Percentiles rank a stretch among this genome's conserved stretches.
Evolutionary conservation across 208 protist genomes (phyloP).

Genomic region (Blechomonas ayalai): DNA sequence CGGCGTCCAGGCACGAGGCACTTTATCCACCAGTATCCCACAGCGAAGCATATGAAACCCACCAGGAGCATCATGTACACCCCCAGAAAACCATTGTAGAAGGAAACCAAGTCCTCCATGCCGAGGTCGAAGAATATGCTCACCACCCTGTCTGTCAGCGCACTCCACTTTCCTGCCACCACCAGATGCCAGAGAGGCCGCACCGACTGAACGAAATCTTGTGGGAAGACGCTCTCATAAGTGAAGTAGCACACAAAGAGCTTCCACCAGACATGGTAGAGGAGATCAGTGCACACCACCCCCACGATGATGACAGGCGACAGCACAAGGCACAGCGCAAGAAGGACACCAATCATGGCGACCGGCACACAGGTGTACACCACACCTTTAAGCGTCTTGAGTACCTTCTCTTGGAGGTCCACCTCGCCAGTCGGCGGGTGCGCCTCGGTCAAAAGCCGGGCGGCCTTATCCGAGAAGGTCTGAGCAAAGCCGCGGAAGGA

Average conservation of each 20-base stretch:
- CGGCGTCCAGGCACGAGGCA: conserved; percentile 9
- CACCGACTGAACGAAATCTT: conserved; percentile 17
- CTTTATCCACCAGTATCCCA: conserved; percentile 4
- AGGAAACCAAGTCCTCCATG: conserved; percentile 13
- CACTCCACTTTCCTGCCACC: conserved; percentile 18
- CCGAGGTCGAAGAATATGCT: conserved; percentile 24
- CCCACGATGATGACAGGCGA: conserved; percentile 25
- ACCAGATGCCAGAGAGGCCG: conserved; percentile 10
- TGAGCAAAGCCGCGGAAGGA: conserved; percentile 5
- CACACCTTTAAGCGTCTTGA: not conserved
- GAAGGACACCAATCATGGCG: conserved; percentile 9
- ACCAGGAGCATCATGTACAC: conserved; percentile 19
- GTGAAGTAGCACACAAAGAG: conserved; percentile 60
- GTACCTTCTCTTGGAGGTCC: not conserved
- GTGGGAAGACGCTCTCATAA: conserved; percentile 28
- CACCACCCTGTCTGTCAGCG: conserved; percentile 5
- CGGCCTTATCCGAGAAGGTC: conserved; percentile 3
- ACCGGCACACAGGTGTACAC: conserved; percentile 28
- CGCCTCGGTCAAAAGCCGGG: not conserved
- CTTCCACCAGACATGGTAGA: conserved; percentile 58
- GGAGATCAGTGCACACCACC: conserved; percentile 21
- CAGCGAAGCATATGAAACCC: conserved; percentile 10
- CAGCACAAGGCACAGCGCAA: conserved; percentile 18
- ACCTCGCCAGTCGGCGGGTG: not conserved
- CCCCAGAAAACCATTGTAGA: conserved; percentile 43